These are phyloP conservation scores for Colletotrichum sp. DNA, from an alignment of 2,329 filamentous ascomycete genomes.

Conservation along the genomic window DNA sequence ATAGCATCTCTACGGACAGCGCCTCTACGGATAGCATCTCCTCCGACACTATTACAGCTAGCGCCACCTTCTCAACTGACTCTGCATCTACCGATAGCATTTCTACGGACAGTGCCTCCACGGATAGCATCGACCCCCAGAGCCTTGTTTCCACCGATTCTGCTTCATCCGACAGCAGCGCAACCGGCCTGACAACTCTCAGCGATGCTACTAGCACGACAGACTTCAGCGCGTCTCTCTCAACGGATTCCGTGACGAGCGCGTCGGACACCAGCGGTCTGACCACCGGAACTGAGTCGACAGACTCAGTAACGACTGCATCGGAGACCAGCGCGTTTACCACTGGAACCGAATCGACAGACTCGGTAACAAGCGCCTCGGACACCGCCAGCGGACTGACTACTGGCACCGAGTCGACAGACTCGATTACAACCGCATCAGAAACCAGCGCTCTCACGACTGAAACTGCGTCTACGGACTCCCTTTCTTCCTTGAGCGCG, in stretches of 20 bases:
- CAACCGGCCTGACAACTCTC: not conserved
- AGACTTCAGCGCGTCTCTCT: not conserved
- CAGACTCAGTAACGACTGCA: not conserved
- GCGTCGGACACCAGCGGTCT: not conserved
- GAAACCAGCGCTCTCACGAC: not conserved
- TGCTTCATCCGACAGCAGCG: not conserved
- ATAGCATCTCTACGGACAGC: not conserved
- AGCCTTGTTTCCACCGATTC: not conserved
- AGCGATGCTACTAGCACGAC: not conserved
- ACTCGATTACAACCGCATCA: not conserved
- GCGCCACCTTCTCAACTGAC: not conserved
- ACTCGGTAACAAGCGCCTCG: not conserved
- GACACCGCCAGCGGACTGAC: not conserved
- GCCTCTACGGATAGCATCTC: not conserved
- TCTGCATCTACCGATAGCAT: not conserved
- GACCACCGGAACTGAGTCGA: not conserved
- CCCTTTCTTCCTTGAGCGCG: not conserved
- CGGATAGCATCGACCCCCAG: not conserved
- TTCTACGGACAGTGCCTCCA: not conserved
- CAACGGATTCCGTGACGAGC: not conserved
- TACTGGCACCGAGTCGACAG: not conserved
- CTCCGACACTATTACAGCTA: not conserved
- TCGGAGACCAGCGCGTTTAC: not conserved
- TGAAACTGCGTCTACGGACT: not conserved
- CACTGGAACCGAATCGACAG: not conserved